These are phyloP conservation scores for Brettanomyces naardenensis DNA, from an alignment of 805 yeast genomes.

Conservation along the genomic window DNA sequence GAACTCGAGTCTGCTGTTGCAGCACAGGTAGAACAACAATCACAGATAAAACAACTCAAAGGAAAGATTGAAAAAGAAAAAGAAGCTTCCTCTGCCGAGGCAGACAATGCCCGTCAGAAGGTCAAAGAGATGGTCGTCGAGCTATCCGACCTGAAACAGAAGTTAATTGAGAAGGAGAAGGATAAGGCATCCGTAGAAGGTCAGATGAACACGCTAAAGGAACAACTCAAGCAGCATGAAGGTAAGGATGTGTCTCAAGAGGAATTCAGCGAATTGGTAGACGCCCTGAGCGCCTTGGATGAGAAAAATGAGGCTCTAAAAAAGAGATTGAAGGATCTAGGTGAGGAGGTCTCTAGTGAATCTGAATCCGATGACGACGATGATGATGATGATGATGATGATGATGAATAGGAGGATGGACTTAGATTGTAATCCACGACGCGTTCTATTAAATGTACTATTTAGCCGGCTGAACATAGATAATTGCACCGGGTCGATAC, in stretches of 20 bases:
- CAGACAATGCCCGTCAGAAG: too few species aligned
- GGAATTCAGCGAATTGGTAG: constrained; percentile 67
- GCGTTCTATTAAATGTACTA: too few species aligned
- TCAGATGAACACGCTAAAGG: not conserved
- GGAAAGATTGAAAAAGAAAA: not conserved
- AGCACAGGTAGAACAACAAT: not conserved
- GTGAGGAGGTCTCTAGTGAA: constrained; percentile 43
- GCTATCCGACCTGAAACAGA: not conserved
- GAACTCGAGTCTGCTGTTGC: too few species aligned
- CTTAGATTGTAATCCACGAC: too few species aligned
- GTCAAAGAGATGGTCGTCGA: not conserved
- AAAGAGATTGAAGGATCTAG: constrained; percentile 38
- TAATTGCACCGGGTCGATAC: too few species aligned
- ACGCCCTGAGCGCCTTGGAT: constrained; percentile 71
- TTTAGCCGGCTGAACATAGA: too few species aligned
- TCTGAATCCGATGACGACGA: constrained; percentile 49
- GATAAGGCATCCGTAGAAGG: not conserved
- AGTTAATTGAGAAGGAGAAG: not conserved
- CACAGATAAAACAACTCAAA: not conserved
- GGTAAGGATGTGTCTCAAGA: constrained; percentile 37
- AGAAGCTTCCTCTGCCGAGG: too few species aligned
- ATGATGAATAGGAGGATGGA: not conserved
- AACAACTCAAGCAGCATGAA: too few species aligned
- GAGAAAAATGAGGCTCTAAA: constrained; percentile 57
- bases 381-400: constrained; percentile 49